These are phyloP conservation scores for Mycena sp. DNA, from an alignment of 1,284 basidiomycete genomes.

Conservation along the genomic window DNA sequence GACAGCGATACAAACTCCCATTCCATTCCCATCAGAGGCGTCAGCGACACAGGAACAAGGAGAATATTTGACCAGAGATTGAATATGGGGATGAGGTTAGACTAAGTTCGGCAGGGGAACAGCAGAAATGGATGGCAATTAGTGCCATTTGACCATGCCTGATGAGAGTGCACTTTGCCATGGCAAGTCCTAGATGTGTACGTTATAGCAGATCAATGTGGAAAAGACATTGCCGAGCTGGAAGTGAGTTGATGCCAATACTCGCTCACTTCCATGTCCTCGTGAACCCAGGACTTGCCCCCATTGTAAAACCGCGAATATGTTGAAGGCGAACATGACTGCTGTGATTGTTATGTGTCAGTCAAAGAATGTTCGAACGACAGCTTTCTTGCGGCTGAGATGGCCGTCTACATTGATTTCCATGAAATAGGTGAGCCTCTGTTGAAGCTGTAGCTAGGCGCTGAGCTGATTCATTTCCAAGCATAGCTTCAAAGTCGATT, in stretches of 20 bases:
- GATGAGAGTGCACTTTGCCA: not conserved
- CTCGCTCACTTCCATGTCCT: too few relatives aligned
- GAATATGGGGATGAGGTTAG: not conserved
- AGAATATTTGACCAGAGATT: not conserved
- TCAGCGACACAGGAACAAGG: not conserved
- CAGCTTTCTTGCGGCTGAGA: not conserved
- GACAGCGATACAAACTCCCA: not conserved
- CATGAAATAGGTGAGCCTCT: not conserved
- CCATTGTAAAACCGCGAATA: not conserved
- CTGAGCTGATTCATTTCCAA: too few relatives aligned
- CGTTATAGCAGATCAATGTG: slow-evolving; percentile 2
- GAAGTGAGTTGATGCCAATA: not conserved
- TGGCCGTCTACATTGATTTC: not conserved
- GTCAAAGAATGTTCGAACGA: not conserved
- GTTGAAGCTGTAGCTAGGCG: too few relatives aligned
- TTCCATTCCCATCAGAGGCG: not conserved
- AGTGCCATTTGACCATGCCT: not conserved
- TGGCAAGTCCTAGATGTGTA: not conserved
- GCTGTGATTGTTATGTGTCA: not conserved
- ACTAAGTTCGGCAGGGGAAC: not conserved
- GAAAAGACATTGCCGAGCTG: not conserved
- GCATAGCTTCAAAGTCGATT: not conserved
- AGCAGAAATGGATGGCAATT: not conserved
- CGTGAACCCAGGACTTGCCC: not conserved
- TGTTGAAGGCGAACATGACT: not conserved